These are phyloP conservation scores for Ophiosphaerella narmari DNA, from an alignment of 2,329 filamentous ascomycete genomes.

Conservation along the genomic window DNA sequence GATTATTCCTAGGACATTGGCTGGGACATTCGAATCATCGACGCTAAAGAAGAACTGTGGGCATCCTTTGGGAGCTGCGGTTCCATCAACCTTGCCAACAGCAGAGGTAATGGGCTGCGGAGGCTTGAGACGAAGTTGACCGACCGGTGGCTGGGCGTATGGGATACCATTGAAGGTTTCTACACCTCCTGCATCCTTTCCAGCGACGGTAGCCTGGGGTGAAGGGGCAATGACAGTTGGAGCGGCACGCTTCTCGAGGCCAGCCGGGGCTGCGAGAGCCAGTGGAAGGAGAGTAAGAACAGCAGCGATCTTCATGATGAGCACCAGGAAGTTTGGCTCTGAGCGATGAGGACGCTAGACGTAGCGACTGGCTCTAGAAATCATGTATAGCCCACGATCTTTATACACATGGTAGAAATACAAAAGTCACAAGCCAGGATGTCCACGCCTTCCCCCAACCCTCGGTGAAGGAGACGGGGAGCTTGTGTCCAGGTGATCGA, in stretches of 20 bases:
- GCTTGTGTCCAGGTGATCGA: conserved; percentile 19
- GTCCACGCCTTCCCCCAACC: conserved; percentile 6
- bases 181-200: conserved; percentile 53
- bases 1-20: conserved; percentile 44
- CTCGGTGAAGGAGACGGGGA: conserved; percentile 18
- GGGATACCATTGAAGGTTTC: conserved; percentile 78
- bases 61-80: conserved; percentile 64
- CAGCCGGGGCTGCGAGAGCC: conserved; percentile 39
- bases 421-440: conserved; percentile 23
- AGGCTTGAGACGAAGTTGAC: conserved; percentile 68
- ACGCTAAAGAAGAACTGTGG: conserved; percentile 72
- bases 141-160: conserved; percentile 72
- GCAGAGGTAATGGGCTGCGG: conserved; percentile 63
- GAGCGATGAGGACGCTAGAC: not conserved
- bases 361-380: not conserved
- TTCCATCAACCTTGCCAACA: conserved; percentile 66
- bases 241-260: conserved; percentile 51
- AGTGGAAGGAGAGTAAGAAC: conserved; percentile 33
- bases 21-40: conserved; percentile 40
- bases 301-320: conserved; percentile 35
- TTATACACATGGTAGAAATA: conserved; percentile 4
- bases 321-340: not conserved
- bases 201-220: conserved; percentile 59
- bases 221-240: conserved; percentile 61
- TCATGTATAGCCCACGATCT: not conserved